Conservation (phyloP, 371 early-diverging fungal species). For the Mortierella sp. region DNA sequence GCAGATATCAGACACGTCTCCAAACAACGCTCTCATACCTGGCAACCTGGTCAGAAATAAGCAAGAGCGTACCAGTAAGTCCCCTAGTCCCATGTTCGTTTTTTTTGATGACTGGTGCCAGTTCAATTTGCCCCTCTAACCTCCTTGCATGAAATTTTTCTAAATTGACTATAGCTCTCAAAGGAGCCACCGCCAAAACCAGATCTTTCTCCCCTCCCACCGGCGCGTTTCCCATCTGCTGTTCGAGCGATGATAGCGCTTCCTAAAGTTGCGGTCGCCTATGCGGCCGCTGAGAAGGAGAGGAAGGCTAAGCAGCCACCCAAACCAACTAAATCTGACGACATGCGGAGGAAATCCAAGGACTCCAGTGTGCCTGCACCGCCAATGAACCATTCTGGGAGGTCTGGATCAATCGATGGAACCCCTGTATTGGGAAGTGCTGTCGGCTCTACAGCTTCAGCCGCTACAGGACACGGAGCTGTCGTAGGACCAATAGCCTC, state of each 20-base stretch:
- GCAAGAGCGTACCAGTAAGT: conserved; percentile 43
- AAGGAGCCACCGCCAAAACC: conserved; percentile 55
- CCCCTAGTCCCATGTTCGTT: background rate
- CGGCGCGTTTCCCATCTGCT: conserved; percentile 52
- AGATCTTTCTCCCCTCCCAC: conserved; percentile 51
- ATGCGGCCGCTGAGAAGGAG: conserved; percentile 36
- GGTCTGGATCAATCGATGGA: background rate
- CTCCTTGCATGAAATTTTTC: background rate
- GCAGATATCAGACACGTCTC: conserved; percentile 52
- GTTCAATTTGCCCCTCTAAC: background rate
- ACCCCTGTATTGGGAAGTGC: background rate
- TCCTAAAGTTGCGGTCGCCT: conserved; percentile 48
- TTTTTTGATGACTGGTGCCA: background rate
- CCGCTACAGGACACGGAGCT: background rate
- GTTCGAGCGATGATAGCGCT: conserved; percentile 42
- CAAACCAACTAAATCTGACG: background rate
- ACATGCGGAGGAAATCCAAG: conserved; percentile 6
- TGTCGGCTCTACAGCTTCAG: background rate
- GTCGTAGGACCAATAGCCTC: conserved; percentile 11
- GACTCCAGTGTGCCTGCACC: background rate
- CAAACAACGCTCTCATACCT: conserved; percentile 50
- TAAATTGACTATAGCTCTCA: conserved; percentile 20
- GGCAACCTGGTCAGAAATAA: conserved; percentile 54
- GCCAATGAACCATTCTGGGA: background rate
- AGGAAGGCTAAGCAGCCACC: conserved; percentile 18